Percentiles rank a stretch among this genome's conserved stretches.
Conservation (phyloP, 805 yeast genomes). For the Teunomyces panamensis region DNA sequence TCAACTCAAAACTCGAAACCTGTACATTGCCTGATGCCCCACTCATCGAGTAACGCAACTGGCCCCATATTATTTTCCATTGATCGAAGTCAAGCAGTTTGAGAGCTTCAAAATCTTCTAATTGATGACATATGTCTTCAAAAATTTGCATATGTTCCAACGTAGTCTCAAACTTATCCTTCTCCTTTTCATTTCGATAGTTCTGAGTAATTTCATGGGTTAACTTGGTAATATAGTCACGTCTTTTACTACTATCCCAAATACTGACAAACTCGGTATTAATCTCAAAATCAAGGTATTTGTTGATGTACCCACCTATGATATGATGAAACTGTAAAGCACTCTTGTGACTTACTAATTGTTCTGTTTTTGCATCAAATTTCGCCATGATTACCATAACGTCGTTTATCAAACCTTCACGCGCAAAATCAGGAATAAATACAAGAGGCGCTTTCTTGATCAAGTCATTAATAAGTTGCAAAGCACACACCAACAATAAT, state of each 20-base stretch:
- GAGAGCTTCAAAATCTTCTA: conserved; percentile 6
- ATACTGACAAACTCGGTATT: conserved; percentile 23
- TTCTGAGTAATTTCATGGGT: conserved; percentile 25
- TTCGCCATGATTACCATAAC: conserved; percentile 31
- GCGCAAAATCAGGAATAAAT: conserved; percentile 51
- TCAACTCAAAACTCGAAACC: conserved; percentile 73
- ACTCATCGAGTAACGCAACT: conserved; percentile 15
- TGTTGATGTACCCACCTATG: conserved; percentile 17
- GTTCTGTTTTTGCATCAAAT: conserved; percentile 9
- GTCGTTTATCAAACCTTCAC: conserved; percentile 71
- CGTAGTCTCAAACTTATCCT: conserved; percentile 8
- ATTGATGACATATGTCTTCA: conserved; percentile 9
- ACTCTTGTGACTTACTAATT: conserved; percentile 8
- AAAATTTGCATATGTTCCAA: conserved; percentile 18
- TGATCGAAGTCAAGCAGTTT: conserved; percentile 30
- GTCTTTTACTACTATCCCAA: conserved; percentile 15
- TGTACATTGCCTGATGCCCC: conserved; percentile 10
- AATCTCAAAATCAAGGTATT: conserved; percentile 30
- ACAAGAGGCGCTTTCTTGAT: conserved; percentile 41
- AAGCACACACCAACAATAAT: conserved; percentile 48
- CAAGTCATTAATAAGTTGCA: conserved; percentile 46
- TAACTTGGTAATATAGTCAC: conserved; percentile 12
- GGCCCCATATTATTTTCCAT: conserved; percentile 26
- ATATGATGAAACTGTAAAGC: conserved; percentile 21
- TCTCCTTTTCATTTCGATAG: conserved; percentile 20